Conservation (phyloP, 2,329 filamentous ascomycete species). For the Lithohypha guttulata region DNA sequence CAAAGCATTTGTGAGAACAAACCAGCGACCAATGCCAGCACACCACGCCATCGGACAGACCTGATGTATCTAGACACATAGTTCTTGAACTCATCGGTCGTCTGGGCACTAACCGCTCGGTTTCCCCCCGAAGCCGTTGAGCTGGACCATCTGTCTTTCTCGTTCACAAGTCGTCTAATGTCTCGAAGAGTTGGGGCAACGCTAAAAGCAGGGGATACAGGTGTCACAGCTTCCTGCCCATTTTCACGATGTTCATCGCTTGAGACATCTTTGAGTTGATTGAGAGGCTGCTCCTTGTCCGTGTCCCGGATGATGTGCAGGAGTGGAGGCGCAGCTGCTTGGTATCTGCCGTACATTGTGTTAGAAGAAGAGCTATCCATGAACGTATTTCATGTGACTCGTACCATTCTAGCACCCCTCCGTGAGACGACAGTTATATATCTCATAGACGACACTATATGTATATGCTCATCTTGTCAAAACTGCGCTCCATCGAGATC, state of each 20-base stretch:
- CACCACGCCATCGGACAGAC: neutral
- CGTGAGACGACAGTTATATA: too few relatives aligned
- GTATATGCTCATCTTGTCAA: too few relatives aligned
- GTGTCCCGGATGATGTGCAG: neutral
- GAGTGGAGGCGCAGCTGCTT: neutral
- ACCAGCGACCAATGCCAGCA: slow-evolving; percentile 1
- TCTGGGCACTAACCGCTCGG: neutral
- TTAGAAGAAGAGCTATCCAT: neutral
- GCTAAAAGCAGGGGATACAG: too few relatives aligned
- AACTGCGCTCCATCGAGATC: too few relatives aligned
- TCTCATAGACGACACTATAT: too few relatives aligned
- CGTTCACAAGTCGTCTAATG: too few relatives aligned
- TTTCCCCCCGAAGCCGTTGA: neutral
- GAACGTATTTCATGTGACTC: neutral
- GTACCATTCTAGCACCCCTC: neutral
- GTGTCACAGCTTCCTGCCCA: neutral
- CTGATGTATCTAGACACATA: neutral
- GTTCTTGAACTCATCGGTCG: neutral
- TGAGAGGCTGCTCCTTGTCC: neutral
- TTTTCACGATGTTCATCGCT: neutral
- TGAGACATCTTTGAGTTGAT: too few relatives aligned
- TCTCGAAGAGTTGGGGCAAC: too few relatives aligned
- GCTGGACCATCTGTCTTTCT: too few relatives aligned
- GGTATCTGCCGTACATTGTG: neutral
- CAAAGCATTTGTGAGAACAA: slow-evolving; percentile 3